These are phyloP conservation scores for Abortiporus biennis DNA, from an alignment of 1,284 basidiomycete genomes.

Conservation along the genomic window DNA sequence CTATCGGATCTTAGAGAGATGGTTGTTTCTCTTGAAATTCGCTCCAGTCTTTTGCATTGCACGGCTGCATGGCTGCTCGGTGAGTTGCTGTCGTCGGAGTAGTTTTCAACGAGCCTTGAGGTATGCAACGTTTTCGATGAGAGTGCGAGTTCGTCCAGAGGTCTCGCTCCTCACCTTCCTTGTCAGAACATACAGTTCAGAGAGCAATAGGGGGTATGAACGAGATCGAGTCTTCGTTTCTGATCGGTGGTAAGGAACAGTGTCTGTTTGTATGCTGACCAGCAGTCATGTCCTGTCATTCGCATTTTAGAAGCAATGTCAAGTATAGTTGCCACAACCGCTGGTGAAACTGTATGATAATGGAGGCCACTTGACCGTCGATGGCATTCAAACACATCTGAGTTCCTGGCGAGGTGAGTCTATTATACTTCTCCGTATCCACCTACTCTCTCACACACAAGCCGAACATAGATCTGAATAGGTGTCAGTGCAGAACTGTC, in stretches of 20 bases:
- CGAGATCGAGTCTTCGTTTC: conserved; percentile 1
- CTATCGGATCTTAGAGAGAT: conserved; percentile 20
- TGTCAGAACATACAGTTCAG: no score
- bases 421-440: no score
- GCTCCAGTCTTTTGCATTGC: no score
- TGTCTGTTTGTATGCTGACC: neutral
- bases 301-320: neutral
- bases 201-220: neutral
- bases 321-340: neutral
- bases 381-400: neutral
- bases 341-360: neutral
- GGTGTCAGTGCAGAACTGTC: neutral
- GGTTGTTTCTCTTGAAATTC: neutral
- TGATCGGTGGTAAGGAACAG: conserved; percentile 2
- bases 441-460: no score
- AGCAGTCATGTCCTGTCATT: neutral
- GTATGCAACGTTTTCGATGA: conserved; percentile 6
- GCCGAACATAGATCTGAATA: no score
- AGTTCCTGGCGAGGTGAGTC: no score
- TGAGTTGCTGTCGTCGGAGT: no score
- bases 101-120: conserved; percentile 16
- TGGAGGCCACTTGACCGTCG: neutral
- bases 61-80: no score
- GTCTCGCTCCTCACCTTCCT: neutral
- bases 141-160: neutral